Base-by-base conservation (phyloP, 495 filamentous ascomycete species). In the Daldinia childiae region DNA sequence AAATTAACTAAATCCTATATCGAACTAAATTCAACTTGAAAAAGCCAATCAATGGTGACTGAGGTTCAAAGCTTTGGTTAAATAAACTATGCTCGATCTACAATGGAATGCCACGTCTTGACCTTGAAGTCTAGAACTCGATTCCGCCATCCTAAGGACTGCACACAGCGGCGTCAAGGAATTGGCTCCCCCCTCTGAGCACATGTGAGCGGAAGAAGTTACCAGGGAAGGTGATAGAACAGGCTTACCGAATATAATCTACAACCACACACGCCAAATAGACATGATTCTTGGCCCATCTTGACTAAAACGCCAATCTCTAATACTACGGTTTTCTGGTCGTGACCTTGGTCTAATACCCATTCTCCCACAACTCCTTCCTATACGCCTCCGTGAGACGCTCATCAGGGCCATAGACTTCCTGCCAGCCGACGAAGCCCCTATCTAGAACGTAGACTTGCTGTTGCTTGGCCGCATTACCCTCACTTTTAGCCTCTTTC, bases 381-480 rank as follows among this genome's bases (percentile, higher is more conserved):
- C 86, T 86, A 78, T 93, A 99, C 3, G 82, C 92, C 82, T 97
- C 92, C 1, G 95, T 99, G 76, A 99, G 82, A 54, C 88, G 77
- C 72, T 89, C 82, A 81, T 99, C 94, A 58, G 87, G 84, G 2
- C 94, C 91, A 80, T 89, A 97, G 79, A 87, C 85, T 81, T 95
- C 91, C 85, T 97, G 93, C 95, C 95, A 99, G 63, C 91, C 87
- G 8, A 91, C 89, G 79, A 98, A 99, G 17, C 95, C 95, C 0
- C 89, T 87, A 62, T 97, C 91, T 6, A 98, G 85, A 8, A 98
- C 88, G 76, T 85, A 90, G 17, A 98, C 90, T 79, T 91, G 85
- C 79, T 95, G 92, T 63, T 83, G 74, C 54, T 78, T 74, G 36
- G 30, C 34, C 68, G 73, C 65, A 36, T 76, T 68, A 32, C 61